Percentiles rank a stretch among this genome's conserved stretches.
These are phyloP conservation scores for Gardenia jasminoides DNA, from an alignment of 257 asterid genomes.

Conservation along the genomic window DNA sequence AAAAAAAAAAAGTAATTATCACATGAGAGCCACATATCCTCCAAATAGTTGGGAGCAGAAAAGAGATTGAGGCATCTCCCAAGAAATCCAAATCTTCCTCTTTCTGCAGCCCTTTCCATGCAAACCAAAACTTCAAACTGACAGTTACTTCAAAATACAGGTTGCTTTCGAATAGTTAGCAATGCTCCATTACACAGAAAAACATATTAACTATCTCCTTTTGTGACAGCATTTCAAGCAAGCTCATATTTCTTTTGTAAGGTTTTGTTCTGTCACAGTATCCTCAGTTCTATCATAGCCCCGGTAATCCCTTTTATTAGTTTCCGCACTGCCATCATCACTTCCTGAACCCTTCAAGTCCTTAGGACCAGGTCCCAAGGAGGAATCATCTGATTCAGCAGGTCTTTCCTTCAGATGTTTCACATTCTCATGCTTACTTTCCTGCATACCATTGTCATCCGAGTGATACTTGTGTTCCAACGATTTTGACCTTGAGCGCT, in stretches of 20 bases:
- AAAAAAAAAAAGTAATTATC: conserved; percentile 38
- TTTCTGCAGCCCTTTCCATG: conserved; percentile 6
- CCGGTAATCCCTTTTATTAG: conserved; percentile 21
- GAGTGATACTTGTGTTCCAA: conserved; percentile 36
- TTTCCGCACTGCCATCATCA: conserved; percentile 21
- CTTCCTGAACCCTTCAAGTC: conserved; percentile 26
- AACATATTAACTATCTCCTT: background rate
- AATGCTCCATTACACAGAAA: background rate
- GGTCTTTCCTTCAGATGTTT: conserved; percentile 42
- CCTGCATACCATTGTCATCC: conserved; percentile 29
- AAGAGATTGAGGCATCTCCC: conserved; percentile 30
- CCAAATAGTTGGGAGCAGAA: conserved; percentile 38
- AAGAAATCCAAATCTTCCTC: conserved; percentile 2
- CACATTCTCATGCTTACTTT: conserved; percentile 39
- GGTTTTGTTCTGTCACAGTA: conserved; percentile 19
- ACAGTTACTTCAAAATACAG: background rate
- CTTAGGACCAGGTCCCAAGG: conserved; percentile 23
- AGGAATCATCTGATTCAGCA: conserved; percentile 35
- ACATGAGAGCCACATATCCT: conserved; percentile 36
- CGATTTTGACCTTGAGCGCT: conserved; percentile 58
- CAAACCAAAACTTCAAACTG: conserved; percentile 10
- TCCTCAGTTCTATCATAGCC: conserved; percentile 20
- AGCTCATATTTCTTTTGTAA: conserved; percentile 19
- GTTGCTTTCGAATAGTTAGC: background rate
- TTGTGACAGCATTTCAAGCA: background rate